phyloP scores from a whole-genome alignment of 768 basidiomycete genomes.

The Mycena epipterygia region DNA sequence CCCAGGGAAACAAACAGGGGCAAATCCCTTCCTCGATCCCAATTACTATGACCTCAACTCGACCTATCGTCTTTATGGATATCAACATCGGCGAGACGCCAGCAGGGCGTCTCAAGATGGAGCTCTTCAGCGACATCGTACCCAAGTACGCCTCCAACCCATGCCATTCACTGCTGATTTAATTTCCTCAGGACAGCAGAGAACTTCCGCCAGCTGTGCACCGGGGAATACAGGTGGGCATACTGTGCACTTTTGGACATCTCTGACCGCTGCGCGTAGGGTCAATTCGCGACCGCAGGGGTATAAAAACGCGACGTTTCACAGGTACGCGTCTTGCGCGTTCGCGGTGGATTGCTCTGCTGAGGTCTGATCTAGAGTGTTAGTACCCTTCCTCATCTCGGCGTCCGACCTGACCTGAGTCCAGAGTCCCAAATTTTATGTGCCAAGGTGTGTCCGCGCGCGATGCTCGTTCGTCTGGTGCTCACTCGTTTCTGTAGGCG shows the following conservation, averaged over 20 bases:
- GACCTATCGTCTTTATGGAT: conserved; percentile 98
- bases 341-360: conserved; percentile 18
- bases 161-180: neutral
- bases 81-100: conserved; percentile 97
- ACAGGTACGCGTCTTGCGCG: conserved; percentile 71
- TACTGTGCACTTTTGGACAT: neutral
- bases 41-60: conserved; percentile 48
- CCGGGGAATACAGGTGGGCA: conserved; percentile 91
- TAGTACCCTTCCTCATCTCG: conserved; percentile 41
- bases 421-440: conserved; percentile 94
- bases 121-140: conserved; percentile 94
- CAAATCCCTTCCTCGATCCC: neutral
- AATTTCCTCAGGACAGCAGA: conserved; percentile 83
- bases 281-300: conserved; percentile 90
- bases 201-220: conserved; percentile 97
- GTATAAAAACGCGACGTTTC: conserved; percentile 93
- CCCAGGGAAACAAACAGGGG: neutral
- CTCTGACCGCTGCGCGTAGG: conserved; percentile 49
- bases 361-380: conserved; percentile 73
- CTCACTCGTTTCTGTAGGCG: conserved; percentile 62
- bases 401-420: conserved; percentile 26
- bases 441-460: conserved; percentile 77
- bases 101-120: conserved; percentile 96
- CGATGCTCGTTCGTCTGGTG: neutral
- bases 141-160: conserved; percentile 77